phyloP scores from a whole-genome alignment of 1,284 basidiomycete genomes.

The Pholiota adiposa region DNA sequence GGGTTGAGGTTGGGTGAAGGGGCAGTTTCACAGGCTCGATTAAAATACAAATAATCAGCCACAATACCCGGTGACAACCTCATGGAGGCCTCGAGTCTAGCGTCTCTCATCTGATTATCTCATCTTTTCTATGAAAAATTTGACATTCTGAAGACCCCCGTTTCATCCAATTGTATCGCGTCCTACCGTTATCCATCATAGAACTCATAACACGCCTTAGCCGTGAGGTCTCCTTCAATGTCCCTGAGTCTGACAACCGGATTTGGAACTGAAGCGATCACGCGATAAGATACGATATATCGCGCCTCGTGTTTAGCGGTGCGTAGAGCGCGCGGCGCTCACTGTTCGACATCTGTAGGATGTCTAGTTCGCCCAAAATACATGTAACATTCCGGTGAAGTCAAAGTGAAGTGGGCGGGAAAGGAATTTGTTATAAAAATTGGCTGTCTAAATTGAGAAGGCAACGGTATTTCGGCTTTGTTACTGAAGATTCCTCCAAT shows the following conservation, averaged over 20 bases:
- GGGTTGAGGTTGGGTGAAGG: no score
- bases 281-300: background rate
- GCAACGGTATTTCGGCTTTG: no score
- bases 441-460: no score
- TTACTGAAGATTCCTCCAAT: no score
- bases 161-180: constrained; percentile 17
- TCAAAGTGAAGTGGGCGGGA: no score
- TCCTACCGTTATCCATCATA: constrained; percentile 6
- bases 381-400: no score
- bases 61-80: constrained; percentile 16
- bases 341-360: no score
- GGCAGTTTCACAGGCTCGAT: constrained; percentile 14
- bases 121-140: background rate
- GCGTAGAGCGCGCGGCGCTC: no score
- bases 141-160: constrained; percentile 2
- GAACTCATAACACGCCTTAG: constrained; percentile 12
- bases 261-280: background rate
- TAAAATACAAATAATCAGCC: constrained; percentile 20
- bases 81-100: constrained; percentile 24
- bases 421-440: no score
- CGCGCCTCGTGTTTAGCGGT: background rate
- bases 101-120: constrained; percentile 17
- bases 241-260: background rate
- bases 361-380: no score
- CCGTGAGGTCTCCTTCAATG: constrained; percentile 12